Evolutionary conservation across 2,329 filamentous ascomycete genomes (phyloP), one percentile per base, ranked within the genome.

Genomic region (Achaetomium macrosporum): DNA sequence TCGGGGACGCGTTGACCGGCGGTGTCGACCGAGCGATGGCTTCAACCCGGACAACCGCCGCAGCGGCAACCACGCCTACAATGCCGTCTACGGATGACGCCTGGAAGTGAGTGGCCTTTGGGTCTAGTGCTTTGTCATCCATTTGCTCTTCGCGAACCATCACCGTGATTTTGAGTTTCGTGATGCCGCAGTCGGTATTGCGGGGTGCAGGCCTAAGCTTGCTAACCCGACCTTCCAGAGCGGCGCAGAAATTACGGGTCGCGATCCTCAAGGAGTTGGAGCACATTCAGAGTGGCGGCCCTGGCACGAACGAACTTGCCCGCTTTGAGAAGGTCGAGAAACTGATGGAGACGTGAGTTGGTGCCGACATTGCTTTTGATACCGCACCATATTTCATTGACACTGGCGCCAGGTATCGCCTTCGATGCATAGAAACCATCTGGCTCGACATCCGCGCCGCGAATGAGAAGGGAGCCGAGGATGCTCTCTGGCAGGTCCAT

Each of bases 401-500:
- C 50, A 51, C 42, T 16, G 20, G 15, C 3, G 9, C 62, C 50
- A 62, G 56, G 49, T 63, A 57, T 68, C 88, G 89, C 60, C 72
- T 83, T 46, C 78, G 81, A 54, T 91, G 85, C 66, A 83, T 91
- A 65, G 77, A 79, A 59, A 80, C 83, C 52, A 83, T 92, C 55
- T 87, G 90, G 65, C 72, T 79, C 65, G 84, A 95, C 68, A 83
- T 88, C 64, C 74, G 81, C 58, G 82, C 79, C 70, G 83, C 85
- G 47, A 76, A 74, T 56, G 73, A 75, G 57, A 77, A 83, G 57
- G 77, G 82, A 52, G 78, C 86, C 48, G 90, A 96, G 68, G 70
- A 74, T 53, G 78, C 76, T 56, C 78, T 97, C 43, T 97, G 92
- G 92, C 76, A 82, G 56, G 79, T 82, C 49, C 92, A 97, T 69